Percentiles rank a stretch among this genome's conserved stretches.
phyloP scores from a whole-genome alignment of 768 basidiomycete genomes.

The Tulasnella sp. region DNA sequence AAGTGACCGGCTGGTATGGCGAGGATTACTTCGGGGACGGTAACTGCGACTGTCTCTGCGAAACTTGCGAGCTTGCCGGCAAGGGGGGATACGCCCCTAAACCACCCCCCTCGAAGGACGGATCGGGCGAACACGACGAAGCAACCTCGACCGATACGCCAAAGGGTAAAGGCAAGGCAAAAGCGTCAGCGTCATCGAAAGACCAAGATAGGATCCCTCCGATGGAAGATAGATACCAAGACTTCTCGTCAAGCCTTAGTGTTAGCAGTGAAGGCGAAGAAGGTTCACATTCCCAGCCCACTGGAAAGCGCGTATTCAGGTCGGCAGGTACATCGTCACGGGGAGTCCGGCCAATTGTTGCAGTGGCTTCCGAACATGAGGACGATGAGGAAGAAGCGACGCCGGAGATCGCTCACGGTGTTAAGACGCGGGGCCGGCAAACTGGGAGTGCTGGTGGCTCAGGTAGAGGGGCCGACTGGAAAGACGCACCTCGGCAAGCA shows the following conservation, averaged over 20 bases:
- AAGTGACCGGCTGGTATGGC: slow-evolving; percentile 82
- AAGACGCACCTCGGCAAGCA: too few species aligned
- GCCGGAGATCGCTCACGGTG: neutral
- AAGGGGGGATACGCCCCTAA: slow-evolving; percentile 51
- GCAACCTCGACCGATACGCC: neutral
- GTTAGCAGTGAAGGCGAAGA: neutral
- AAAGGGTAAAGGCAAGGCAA: slow-evolving; percentile 13
- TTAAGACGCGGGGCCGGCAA: neutral
- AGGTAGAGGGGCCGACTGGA: too few species aligned
- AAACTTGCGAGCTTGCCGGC: slow-evolving; percentile 69
- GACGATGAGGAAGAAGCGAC: slow-evolving; percentile 12
- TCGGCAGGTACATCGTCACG: neutral
- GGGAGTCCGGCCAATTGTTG: neutral
- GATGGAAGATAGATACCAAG: neutral
- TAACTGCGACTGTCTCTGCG: slow-evolving; percentile 69
- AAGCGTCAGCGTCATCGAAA: neutral
- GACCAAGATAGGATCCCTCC: neutral
- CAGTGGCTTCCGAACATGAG: slow-evolving; percentile 13
- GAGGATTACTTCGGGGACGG: slow-evolving; percentile 72
- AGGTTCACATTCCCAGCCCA: neutral
- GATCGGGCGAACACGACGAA: neutral
- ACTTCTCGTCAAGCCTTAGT: neutral
- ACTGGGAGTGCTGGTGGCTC: too few species aligned
- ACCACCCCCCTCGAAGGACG: neutral
- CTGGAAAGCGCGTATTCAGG: neutral